Base-by-base conservation (phyloP, 345 rosid species). In the Ceriops decandra region DNA sequence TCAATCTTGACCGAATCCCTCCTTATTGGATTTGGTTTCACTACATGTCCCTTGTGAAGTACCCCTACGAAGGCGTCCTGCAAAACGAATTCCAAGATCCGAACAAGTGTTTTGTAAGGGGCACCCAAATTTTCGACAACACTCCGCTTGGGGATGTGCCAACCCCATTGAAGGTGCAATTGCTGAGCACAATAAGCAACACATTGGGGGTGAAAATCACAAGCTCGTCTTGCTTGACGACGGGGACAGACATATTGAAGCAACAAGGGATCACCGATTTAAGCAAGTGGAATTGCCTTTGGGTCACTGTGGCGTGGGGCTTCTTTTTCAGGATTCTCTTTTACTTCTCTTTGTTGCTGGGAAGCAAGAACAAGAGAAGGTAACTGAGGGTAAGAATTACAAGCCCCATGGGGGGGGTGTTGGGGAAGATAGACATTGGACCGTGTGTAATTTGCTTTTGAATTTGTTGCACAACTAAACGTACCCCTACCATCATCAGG, bases 11-110 rank as follows among this genome's bases (percentile, higher is more conserved):
- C 47, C 79, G 99, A 13, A 95, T 95, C 60, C 99, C 96, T 0
- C 52, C 76, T 2, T 95, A 90, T 56, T 95, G 99, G 99, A 83
- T 95, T 13, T 95, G 99, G 99, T 95, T 95, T 75, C 99, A 95
- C 67, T 95, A 95, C 84, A 16, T 95, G 70, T 95, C 99, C 0
- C 81, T 95, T 0, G 92, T 95, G 11, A 95, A 95, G 51, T 95
- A 95, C 80, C 98, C 99, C 0, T 95, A 83, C 33, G 99, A 91
- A 62, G 99, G 85, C 0, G 99, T 95, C 5, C 64, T 95, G 52
- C 93, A 80, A 19, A 91, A 88, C 63, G 99, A 95, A 61, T 95
- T 91, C 74, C 78, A 80, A 5, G 66, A 95, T 71, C 86, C 91
- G 0, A 42, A 68, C 4, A 87, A 88, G 76, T 95, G 99, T 71